A percentile compares a stretch with the other conserved stretches of the same genome.
These are phyloP conservation scores for Herpetomonas samuelpessoai DNA, from an alignment of 208 protist genomes.

Conservation along the genomic window DNA sequence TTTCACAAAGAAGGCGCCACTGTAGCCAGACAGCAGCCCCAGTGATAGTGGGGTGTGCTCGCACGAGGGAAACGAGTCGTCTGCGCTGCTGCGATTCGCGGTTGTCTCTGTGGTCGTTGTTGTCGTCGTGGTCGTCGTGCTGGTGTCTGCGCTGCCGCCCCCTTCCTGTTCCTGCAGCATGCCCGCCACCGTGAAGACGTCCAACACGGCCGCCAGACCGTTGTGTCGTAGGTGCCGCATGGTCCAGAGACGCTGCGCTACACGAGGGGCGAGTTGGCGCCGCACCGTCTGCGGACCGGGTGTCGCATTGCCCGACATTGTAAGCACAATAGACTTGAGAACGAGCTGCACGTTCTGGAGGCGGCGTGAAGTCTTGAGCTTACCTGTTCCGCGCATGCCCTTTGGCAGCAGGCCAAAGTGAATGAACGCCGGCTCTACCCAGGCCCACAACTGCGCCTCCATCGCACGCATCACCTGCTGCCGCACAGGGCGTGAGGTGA, in stretches of 20 bases:
- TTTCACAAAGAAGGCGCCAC: neutral
- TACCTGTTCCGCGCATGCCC: constrained; percentile 16
- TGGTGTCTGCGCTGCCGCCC: constrained; percentile 3
- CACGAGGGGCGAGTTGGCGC: constrained; percentile 14
- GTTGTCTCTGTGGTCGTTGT: neutral
- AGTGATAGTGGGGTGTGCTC: no score
- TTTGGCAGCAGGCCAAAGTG: constrained; percentile 1
- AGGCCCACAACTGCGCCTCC: constrained; percentile 30
- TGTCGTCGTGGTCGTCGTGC: neutral
- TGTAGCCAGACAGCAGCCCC: neutral
- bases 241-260: constrained; percentile 10
- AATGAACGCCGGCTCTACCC: constrained; percentile 19
- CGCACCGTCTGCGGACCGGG: constrained; percentile 1
- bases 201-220: constrained; percentile 17
- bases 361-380: constrained; percentile 11
- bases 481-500: constrained; percentile 16
- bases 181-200: constrained; percentile 25
- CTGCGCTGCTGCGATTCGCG: neutral
- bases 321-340: constrained; percentile 23
- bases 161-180: constrained; percentile 20
- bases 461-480: constrained; percentile 24
- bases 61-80: no score
- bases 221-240: constrained; percentile 7
- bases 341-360: neutral
- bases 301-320: constrained; percentile 11